These are phyloP conservation scores for Quercus alba DNA, from an alignment of 306 rosid species.

Conservation along the genomic window DNA sequence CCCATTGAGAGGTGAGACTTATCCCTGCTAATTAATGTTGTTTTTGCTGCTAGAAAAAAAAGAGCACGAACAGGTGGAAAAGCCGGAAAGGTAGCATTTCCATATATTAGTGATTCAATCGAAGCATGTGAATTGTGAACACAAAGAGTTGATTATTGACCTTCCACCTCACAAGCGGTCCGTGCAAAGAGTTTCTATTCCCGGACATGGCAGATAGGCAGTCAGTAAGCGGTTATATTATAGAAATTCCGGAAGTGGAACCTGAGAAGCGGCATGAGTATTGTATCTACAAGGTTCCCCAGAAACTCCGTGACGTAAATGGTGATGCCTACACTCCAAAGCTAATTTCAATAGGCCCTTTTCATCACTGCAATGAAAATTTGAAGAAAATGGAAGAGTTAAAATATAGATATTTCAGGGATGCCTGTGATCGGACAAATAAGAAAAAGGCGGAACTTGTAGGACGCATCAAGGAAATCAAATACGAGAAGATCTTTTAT, in stretches of 20 bases:
- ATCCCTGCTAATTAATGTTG: too few species aligned
- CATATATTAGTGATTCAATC: too few species aligned
- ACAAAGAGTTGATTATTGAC: too few species aligned
- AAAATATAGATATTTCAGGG: neutral
- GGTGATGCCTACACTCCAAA: constrained; percentile 15
- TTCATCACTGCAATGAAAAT: neutral
- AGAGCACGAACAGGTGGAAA: too few species aligned
- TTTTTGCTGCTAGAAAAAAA: too few species aligned
- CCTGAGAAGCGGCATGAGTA: neutral
- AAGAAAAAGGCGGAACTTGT: neutral
- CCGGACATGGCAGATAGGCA: too few species aligned
- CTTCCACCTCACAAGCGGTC: too few species aligned
- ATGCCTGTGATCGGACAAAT: accelerated
- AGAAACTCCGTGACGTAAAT: constrained; percentile 8
- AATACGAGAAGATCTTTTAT: neutral
- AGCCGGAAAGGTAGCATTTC: too few species aligned
- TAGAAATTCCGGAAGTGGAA: constrained; percentile 4
- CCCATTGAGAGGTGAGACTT: too few species aligned
- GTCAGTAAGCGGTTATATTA: neutral
- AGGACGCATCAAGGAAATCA: neutral
- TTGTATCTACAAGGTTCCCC: constrained; percentile 19
- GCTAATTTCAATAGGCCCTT: constrained; percentile 22
- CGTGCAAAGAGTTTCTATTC: too few species aligned
- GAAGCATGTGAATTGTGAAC: too few species aligned
- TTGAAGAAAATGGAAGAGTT: neutral